phyloP scores from a whole-genome alignment of 2,329 filamentous ascomycete genomes.

The Colletotrichum sublineola region DNA sequence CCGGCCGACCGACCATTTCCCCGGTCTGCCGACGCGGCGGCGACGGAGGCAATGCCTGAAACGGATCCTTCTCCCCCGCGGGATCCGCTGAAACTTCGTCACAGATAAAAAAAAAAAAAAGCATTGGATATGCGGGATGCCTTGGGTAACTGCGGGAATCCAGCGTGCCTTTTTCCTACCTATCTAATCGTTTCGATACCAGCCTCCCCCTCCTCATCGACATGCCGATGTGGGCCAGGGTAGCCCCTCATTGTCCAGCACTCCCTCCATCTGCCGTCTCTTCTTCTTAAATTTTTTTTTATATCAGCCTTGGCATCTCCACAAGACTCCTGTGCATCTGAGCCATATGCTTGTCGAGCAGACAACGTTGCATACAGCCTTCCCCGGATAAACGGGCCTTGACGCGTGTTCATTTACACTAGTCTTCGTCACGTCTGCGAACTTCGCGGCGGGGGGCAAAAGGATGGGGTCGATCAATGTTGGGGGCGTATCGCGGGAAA shows the following conservation, averaged over 20 bases:
- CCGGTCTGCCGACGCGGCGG: slow-evolving; percentile 30
- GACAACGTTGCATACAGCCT: slow-evolving; percentile 1
- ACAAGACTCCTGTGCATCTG: neutral
- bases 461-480: neutral
- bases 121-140: slow-evolving; percentile 25
- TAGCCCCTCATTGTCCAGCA: slow-evolving; percentile 15
- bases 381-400: neutral
- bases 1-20: slow-evolving; percentile 31
- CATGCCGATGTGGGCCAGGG: neutral
- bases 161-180: neutral
- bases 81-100: slow-evolving; percentile 22
- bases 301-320: neutral
- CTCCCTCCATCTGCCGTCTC: neutral
- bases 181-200: slow-evolving; percentile 1
- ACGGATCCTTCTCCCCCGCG: slow-evolving; percentile 11
- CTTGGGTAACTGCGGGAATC: slow-evolving; percentile 1
- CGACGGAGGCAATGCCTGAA: slow-evolving; percentile 23
- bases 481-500: neutral
- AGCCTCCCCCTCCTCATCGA: neutral
- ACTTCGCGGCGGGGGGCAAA: neutral
- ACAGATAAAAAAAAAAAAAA: neutral
- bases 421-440: neutral
- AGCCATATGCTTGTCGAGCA: neutral
- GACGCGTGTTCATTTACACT: neutral
- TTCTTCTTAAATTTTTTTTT: neutral